phyloP scores from a whole-genome alignment of 306 rosid species.

The Fragaria iinumae region DNA sequence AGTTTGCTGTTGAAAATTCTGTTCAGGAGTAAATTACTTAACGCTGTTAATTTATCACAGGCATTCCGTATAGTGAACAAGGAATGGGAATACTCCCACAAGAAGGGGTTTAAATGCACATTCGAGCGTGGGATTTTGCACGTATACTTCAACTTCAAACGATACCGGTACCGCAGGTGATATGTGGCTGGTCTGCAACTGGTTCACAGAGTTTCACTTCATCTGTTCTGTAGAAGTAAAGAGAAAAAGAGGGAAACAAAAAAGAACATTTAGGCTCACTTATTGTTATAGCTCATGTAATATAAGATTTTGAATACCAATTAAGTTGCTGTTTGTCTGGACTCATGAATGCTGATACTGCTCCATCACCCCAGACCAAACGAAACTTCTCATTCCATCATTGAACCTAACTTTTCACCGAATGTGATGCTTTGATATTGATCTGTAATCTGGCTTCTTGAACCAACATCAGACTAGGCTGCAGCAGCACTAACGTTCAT shows the following conservation, averaged over 20 bases:
- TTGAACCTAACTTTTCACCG: too few species aligned
- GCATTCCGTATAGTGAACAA: constrained; percentile 92
- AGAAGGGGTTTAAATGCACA: constrained; percentile 89
- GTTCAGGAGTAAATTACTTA: not conserved
- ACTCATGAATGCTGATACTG: not conserved
- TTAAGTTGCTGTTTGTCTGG: not conserved
- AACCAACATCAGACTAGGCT: too few species aligned
- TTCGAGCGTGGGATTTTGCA: constrained; percentile 92
- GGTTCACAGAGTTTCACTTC: not conserved
- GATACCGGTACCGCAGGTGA: constrained; percentile 80
- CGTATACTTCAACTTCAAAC: constrained; percentile 85
- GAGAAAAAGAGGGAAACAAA: not conserved
- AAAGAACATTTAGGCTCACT: not conserved
- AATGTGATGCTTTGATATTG: too few species aligned
- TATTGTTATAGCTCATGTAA: not conserved
- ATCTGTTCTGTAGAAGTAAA: not conserved
- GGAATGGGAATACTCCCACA: constrained; percentile 92
- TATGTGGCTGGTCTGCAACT: constrained; percentile 14
- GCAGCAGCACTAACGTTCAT: too few species aligned
- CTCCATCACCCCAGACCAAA: not conserved
- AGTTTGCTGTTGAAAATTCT: constrained; percentile 12
- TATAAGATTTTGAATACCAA: not conserved
- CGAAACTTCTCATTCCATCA: too few species aligned
- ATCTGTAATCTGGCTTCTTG: too few species aligned
- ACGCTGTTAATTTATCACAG: constrained; percentile 28